Conservation (phyloP, 306 rosid species). For the Herpetospermum pedunculosum region DNA sequence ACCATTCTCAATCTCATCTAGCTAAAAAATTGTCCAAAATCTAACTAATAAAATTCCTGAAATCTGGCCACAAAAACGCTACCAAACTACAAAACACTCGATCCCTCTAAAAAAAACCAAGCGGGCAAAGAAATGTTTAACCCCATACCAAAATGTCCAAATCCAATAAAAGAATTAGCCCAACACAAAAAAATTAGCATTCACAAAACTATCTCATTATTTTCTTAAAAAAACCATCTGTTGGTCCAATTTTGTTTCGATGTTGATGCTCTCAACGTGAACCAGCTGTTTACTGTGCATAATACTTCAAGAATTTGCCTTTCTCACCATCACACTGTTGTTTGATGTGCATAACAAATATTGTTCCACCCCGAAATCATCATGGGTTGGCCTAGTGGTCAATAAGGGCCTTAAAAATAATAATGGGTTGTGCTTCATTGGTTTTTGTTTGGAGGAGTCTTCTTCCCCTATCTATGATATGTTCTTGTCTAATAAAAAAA, state of each 20-base stretch:
- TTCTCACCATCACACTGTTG: not conserved
- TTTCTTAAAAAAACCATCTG: not conserved
- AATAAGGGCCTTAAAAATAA: too few species aligned
- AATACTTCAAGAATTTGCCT: not conserved
- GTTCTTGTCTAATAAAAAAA: too few species aligned
- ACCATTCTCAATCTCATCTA: not conserved
- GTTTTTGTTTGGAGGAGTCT: too few species aligned
- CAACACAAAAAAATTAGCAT: not conserved
- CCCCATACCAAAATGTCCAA: not conserved
- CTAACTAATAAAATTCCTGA: not conserved
- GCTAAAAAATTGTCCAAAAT: not conserved
- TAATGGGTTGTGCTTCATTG: too few species aligned
- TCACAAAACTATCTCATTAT: not conserved
- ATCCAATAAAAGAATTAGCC: not conserved
- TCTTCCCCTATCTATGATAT: too few species aligned
- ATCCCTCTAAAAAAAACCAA: not conserved
- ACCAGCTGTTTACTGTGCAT: not conserved
- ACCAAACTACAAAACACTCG: not conserved
- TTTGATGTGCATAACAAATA: not conserved
- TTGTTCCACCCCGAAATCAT: not conserved
- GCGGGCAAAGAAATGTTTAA: not conserved
- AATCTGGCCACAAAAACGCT: not conserved
- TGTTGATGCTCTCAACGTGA: not conserved
- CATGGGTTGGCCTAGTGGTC: too few species aligned
- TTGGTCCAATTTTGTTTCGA: slow-evolving; percentile 7